Conservation (phyloP, 306 rosid species). For the Abrus precatorius region DNA sequence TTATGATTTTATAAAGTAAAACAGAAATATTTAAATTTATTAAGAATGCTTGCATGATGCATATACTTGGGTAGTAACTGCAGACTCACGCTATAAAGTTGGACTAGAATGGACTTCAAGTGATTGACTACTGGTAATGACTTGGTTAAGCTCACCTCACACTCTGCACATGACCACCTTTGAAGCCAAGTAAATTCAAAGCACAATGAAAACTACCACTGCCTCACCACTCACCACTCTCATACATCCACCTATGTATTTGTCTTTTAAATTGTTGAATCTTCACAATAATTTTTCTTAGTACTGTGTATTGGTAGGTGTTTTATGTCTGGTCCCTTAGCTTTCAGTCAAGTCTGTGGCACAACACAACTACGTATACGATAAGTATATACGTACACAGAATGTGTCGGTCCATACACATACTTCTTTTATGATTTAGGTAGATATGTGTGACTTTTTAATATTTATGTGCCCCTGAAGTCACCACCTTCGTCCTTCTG, state of each 20-base stretch:
- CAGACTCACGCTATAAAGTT: not conserved
- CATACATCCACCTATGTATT: not conserved
- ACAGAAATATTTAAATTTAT: not conserved
- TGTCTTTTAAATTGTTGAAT: constrained; percentile 12
- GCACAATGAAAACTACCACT: constrained; percentile 42
- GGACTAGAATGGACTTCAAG: not conserved
- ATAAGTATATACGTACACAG: not conserved
- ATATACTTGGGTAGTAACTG: constrained; percentile 2
- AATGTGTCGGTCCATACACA: not conserved
- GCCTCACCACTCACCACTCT: not conserved
- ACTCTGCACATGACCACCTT: constrained; percentile 52
- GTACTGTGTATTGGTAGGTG: not conserved
- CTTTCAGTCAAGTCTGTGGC: not conserved
- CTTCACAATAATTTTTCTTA: constrained; percentile 19
- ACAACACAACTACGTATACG: not conserved
- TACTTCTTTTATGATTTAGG: not conserved
- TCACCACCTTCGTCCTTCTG: not conserved
- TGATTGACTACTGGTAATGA: constrained; percentile 19
- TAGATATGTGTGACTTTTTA: not conserved
- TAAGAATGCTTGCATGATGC: not conserved
- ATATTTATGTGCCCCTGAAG: constrained; percentile 18
- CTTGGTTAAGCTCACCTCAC: constrained; percentile 41
- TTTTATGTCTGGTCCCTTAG: constrained; percentile 19
- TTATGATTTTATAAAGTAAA: too few relatives aligned
- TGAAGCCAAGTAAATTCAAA: constrained; percentile 57